These are phyloP conservation scores for Verticillium isaacii DNA, from an alignment of 2,329 filamentous ascomycete species.

Conservation along the genomic window DNA sequence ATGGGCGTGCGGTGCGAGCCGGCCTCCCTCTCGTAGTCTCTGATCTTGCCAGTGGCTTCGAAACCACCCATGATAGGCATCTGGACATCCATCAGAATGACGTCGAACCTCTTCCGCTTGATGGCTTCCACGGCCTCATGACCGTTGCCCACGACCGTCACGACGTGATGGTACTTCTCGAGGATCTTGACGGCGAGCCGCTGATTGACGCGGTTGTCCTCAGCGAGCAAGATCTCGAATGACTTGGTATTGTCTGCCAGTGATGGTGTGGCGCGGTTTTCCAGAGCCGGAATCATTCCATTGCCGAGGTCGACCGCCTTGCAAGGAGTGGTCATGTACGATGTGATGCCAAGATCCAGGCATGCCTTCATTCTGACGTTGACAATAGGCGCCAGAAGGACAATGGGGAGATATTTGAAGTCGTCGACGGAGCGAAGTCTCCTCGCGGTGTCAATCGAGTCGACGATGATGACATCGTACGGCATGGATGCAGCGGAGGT, in stretches of 20 bases:
- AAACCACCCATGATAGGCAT: conserved; percentile 99
- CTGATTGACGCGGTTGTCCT: conserved; percentile 98
- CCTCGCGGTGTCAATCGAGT: conserved; percentile 87
- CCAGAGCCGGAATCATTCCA: conserved; percentile 90
- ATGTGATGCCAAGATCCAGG: conserved; percentile 92
- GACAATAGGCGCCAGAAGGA: conserved; percentile 82
- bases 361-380: conserved; percentile 91
- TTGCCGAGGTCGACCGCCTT: conserved; percentile 91
- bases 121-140: conserved; percentile 90
- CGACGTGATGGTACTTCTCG: conserved; percentile 91
- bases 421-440: conserved; percentile 81
- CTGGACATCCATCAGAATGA: conserved; percentile 98
- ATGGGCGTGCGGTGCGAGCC: conserved; percentile 84
- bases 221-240: conserved; percentile 90
- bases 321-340: conserved; percentile 97
- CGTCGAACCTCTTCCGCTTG: conserved; percentile 88
- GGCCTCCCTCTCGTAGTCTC: conserved; percentile 84
- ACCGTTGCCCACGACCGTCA: conserved; percentile 92
- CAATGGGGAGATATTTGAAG: conserved; percentile 97
- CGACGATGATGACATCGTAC: conserved; percentile 94
- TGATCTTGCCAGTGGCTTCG: conserved; percentile 93
- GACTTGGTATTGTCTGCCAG: conserved; percentile 92
- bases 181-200: conserved; percentile 93
- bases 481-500: conserved; percentile 53
- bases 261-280: conserved; percentile 86